phyloP scores from a whole-genome alignment of 306 rosid species.

The Quillaja saponaria region DNA sequence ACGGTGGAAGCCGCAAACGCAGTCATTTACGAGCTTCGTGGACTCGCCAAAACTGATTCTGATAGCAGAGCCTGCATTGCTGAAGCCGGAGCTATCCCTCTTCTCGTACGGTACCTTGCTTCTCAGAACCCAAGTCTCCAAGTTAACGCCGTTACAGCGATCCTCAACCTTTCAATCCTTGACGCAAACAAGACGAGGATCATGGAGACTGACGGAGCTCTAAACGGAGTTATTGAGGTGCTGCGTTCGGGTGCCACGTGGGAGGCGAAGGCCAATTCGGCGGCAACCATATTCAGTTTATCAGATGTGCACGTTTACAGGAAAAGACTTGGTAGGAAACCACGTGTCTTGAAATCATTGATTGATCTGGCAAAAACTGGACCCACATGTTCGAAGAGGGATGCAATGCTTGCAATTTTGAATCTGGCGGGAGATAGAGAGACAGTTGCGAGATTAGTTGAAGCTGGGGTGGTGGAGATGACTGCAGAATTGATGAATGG shows the following conservation, averaged over 20 bases:
- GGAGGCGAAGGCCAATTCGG: conserved; percentile 97
- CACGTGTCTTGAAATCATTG: conserved; percentile 62
- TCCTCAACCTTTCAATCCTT: conserved; percentile 72
- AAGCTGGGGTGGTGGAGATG: conserved; percentile 64
- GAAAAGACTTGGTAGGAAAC: conserved; percentile 67
- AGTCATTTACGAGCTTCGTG: conserved; percentile 83
- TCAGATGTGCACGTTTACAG: conserved; percentile 49
- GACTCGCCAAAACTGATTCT: conserved; percentile 65
- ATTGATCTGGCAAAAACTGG: conserved; percentile 62
- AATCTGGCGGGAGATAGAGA: conserved; percentile 75
- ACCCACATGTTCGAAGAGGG: conserved; percentile 53
- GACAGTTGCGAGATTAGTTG: conserved; percentile 58
- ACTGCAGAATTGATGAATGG: conserved; percentile 46
- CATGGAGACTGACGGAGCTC: conserved; percentile 75
- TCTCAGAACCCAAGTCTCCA: conserved; percentile 51
- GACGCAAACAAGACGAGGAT: conserved; percentile 69
- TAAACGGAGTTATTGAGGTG: conserved; percentile 70
- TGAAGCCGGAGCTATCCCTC: conserved; percentile 76
- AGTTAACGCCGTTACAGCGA: conserved; percentile 81
- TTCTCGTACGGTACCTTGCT: conserved; percentile 53
- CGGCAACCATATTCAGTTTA: conserved; percentile 76
- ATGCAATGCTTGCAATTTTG: conserved; percentile 78
- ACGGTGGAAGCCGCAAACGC: conserved; percentile 43
- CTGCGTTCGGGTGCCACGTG: conserved; percentile 67
- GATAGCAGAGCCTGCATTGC: conserved; percentile 80